Conservation (phyloP, 768 basidiomycete species). For the Termitomyces sp. region DNA sequence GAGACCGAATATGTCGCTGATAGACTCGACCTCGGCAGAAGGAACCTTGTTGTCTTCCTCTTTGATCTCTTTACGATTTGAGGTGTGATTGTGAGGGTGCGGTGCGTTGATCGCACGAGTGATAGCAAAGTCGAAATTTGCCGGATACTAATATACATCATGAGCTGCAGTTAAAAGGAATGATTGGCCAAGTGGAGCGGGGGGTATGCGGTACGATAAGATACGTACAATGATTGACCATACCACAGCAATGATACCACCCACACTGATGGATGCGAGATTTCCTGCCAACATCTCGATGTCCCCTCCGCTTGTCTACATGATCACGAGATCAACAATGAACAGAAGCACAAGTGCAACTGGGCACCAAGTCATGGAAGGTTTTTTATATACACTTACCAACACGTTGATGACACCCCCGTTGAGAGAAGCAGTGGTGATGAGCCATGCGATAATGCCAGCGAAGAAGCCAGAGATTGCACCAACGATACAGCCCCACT, state of each 20-base stretch:
- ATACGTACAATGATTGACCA: constrained; percentile 61
- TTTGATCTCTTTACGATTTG: constrained; percentile 16
- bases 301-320: constrained; percentile 50
- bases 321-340: neutral
- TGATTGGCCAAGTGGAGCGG: neutral
- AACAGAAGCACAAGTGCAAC: neutral
- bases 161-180: constrained; percentile 34
- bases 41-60: constrained; percentile 39
- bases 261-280: constrained; percentile 79
- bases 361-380: no score
- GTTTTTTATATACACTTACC: constrained; percentile 32
- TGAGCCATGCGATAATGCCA: constrained; percentile 83
- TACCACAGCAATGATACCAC: constrained; percentile 70
- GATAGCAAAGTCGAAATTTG: constrained; percentile 71
- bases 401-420: constrained; percentile 67
- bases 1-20: constrained; percentile 34
- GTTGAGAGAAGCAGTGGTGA: constrained; percentile 72
- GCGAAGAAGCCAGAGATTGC: constrained; percentile 65
- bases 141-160: constrained; percentile 39
- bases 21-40: constrained; percentile 21
- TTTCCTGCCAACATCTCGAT: constrained; percentile 85
- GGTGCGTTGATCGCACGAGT: constrained; percentile 75
- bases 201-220: neutral
- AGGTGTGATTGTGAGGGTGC: neutral
- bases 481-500: constrained; percentile 79